Conservation (phyloP, 495 filamentous ascomycete species). For the Physcia stellaris region DNA sequence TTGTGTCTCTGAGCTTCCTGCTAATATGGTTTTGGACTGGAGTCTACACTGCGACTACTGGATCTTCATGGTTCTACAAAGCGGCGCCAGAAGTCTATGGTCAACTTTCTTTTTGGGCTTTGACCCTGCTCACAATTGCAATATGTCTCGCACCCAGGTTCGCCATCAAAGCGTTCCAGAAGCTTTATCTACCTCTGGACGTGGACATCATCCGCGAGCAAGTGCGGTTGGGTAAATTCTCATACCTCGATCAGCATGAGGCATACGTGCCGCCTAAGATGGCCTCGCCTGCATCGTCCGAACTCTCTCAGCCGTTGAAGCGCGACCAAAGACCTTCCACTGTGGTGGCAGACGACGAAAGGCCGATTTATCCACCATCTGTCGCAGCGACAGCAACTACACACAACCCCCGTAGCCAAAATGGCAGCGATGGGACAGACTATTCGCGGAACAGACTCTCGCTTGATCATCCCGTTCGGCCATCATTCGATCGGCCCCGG, state of each 20-base stretch:
- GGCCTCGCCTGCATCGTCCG: conserved; percentile 42
- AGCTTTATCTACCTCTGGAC: conserved; percentile 83
- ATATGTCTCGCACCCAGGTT: conserved; percentile 79
- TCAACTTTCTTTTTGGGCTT: conserved; percentile 73
- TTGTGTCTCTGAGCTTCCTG: conserved; percentile 66
- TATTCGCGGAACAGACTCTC: conserved; percentile 59
- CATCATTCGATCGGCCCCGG: conserved; percentile 54
- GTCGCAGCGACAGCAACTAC: conserved; percentile 61
- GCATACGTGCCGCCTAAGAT: conserved; percentile 25
- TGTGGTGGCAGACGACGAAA: conserved; percentile 54
- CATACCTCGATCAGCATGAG: conserved; percentile 46
- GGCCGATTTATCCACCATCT: conserved; percentile 85
- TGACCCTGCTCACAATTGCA: conserved; percentile 57
- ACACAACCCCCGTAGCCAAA: conserved; percentile 72
- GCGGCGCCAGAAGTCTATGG: conserved; percentile 68
- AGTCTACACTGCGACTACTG: conserved; percentile 62
- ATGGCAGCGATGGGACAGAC: conserved; percentile 86
- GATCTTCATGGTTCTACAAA: conserved; percentile 58
- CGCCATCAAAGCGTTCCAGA: conserved; percentile 72
- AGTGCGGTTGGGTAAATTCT: conserved; percentile 65
- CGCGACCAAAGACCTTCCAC: conserved; percentile 29
- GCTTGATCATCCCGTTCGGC: conserved; percentile 22
- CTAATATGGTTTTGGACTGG: conserved; percentile 96
- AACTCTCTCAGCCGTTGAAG: conserved; percentile 49
- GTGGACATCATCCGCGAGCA: conserved; percentile 95